Evolutionary conservation across 768 basidiomycete genomes (phyloP), one percentile per base, ranked within the genome.

Genomic region (Pleurotus eryngii): DNA sequence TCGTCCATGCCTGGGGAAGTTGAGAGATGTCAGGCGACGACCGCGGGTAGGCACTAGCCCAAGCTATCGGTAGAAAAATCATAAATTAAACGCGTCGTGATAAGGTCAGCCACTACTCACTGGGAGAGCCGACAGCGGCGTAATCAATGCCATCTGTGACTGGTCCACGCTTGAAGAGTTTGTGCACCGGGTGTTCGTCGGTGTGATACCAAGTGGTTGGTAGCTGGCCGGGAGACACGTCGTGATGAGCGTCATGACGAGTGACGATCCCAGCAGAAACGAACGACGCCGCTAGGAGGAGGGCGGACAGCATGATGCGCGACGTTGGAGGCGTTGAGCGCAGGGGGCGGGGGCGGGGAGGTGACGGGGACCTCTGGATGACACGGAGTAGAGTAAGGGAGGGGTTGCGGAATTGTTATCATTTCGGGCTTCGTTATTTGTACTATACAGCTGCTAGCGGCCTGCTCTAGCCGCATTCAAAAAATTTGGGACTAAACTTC

Each of bases 1-100:
- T 80, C 24, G 82, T 64, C 95, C 95, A 97, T 27, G 72, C 74
- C 57, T 77, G 68, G 12, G 93, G 93, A 57, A 91, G 74, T 6
- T 65, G 59, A 35, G 68, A 66, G 0, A 76, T 67, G 59, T 85
- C 79, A n/a, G 84, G 82, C 5, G 73, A 59, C 7, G 58, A 70
- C 14, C 59, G 42, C 9, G 92, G 91, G 69, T 81, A 93, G 18
- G 75, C 77, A 11, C 78, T 76, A 4, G 76, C 65, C 88, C 90
- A 93, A 46, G 78, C 90, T 78, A 57, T 9, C 47, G 24, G 49
- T 45, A 61, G 45, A 49, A 47, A 37, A 30, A 17, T 46, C 20
- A 27, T 53, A 48, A 35, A 38, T 48, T 56, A 22, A 26, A 15
- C 54, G 22, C 26, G 37, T 57, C 17, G 30, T 4, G 57, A 11